These are phyloP conservation scores for Triangularia verruculosa DNA, from an alignment of 2,329 filamentous ascomycete species.

Conservation along the genomic window DNA sequence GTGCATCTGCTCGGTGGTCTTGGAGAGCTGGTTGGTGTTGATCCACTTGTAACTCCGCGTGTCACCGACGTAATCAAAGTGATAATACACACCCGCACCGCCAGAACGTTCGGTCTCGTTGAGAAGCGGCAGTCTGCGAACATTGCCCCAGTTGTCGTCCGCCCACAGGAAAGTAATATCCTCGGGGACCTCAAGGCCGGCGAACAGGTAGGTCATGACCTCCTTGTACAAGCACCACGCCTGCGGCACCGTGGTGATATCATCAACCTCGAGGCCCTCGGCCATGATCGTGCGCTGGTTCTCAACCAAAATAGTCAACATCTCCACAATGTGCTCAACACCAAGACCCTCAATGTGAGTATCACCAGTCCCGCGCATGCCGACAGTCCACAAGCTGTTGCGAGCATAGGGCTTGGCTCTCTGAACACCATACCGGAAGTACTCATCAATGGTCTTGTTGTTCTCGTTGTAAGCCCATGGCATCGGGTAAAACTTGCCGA, in stretches of 20 bases:
- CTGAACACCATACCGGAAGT: conserved; percentile 64
- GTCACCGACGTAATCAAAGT: conserved; percentile 52
- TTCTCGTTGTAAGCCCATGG: conserved; percentile 69
- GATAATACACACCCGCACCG: conserved; percentile 65
- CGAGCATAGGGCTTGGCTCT: conserved; percentile 64
- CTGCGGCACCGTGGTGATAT: conserved; percentile 57
- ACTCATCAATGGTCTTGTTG: conserved; percentile 64
- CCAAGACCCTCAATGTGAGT: conserved; percentile 56
- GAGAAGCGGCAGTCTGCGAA: conserved; percentile 57
- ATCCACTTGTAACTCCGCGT: conserved; percentile 56
- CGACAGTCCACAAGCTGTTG: conserved; percentile 63
- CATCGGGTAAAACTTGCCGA: conserved; percentile 49
- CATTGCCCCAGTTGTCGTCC: conserved; percentile 68
- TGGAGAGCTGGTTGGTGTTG: conserved; percentile 61
- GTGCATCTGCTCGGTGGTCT: conserved; percentile 59
- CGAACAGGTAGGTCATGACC: conserved; percentile 66
- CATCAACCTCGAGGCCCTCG: conserved; percentile 50
- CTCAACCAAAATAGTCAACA: conserved; percentile 59
- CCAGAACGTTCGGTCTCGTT: conserved; percentile 59
- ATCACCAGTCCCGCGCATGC: conserved; percentile 69
- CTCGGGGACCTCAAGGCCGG: conserved; percentile 61
- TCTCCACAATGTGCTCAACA: conserved; percentile 53
- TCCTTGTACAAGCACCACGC: conserved; percentile 75
- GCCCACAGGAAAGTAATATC: conserved; percentile 67
- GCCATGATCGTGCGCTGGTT: conserved; percentile 58